These are phyloP conservation scores for Colletotrichum salicis DNA, from an alignment of 2,329 filamentous ascomycete genomes.

Conservation along the genomic window DNA sequence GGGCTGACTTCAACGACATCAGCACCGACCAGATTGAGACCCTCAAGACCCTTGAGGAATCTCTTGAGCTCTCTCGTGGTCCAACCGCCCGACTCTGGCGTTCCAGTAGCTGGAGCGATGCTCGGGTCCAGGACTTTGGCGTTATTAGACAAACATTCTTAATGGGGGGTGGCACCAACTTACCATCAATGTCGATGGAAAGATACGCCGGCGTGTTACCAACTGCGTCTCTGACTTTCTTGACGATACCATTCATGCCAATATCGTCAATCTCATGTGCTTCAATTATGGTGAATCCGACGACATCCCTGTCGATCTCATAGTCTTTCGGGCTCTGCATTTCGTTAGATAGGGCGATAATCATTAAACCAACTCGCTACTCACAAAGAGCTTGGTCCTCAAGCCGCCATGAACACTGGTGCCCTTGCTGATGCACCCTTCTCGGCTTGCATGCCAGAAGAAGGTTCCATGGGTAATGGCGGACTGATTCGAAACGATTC, in stretches of 20 bases:
- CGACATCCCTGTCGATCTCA: background rate
- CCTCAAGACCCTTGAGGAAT: background rate
- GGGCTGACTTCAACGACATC: constrained; percentile 80
- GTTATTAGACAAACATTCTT: background rate
- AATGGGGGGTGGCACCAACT: background rate
- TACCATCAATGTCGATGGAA: background rate
- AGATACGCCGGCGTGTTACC: background rate
- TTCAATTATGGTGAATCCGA: constrained; percentile 59
- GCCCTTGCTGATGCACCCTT: constrained; percentile 79
- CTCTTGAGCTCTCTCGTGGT: background rate
- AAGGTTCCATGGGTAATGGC: constrained; percentile 89
- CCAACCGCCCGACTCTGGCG: background rate
- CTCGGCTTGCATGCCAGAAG: constrained; percentile 87
- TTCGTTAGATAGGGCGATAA: background rate
- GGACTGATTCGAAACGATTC: background rate
- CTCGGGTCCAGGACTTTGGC: background rate
- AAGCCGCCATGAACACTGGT: constrained; percentile 83
- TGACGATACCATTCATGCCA: constrained; percentile 75
- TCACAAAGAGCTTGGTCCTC: constrained; percentile 62
- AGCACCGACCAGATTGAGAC: background rate
- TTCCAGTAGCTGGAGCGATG: background rate
- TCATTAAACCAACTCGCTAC: background rate
- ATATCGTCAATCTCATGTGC: constrained; percentile 89
- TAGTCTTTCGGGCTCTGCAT: background rate
- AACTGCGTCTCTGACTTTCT: constrained; percentile 69